Conservation (phyloP, 495 filamentous ascomycete genomes). For the Aspergillus olivimuriae region DNA sequence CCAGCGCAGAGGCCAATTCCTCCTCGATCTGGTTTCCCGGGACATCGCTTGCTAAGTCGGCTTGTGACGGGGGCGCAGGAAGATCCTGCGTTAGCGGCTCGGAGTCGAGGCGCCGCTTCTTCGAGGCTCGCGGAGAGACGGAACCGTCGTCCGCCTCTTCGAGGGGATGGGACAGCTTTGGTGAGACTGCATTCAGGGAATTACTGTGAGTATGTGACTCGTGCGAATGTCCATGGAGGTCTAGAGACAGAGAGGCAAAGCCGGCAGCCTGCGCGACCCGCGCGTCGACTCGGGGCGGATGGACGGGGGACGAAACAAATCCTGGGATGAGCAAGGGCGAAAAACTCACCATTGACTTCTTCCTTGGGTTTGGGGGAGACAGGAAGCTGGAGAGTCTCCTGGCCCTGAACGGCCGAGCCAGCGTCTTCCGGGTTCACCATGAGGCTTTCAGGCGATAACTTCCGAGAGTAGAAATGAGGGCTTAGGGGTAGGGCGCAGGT, state of each 20-base stretch:
- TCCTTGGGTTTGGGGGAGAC: slow-evolving; percentile 22
- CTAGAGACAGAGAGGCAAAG: neutral
- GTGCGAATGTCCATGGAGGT: slow-evolving; percentile 3
- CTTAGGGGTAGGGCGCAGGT: slow-evolving; percentile 47
- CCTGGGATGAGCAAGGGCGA: neutral
- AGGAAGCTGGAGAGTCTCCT: slow-evolving; percentile 24
- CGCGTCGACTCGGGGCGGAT: too few relatives aligned
- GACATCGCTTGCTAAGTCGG: slow-evolving; percentile 15
- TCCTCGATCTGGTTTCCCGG: slow-evolving; percentile 38
- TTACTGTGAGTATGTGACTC: neutral
- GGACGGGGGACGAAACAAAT: slow-evolving; percentile 1
- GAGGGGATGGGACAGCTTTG: slow-evolving; percentile 28
- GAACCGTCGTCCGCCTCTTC: slow-evolving; percentile 30
- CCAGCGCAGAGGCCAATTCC: slow-evolving; percentile 34
- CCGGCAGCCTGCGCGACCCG: neutral
- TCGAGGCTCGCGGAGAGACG: slow-evolving; percentile 32
- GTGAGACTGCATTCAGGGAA: slow-evolving; percentile 7
- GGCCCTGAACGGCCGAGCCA: slow-evolving; percentile 27
- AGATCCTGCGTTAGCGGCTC: slow-evolving; percentile 22
- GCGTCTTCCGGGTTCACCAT: slow-evolving; percentile 32
- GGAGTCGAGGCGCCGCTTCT: slow-evolving; percentile 37
- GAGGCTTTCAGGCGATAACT: slow-evolving; percentile 21
- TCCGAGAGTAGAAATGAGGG: slow-evolving; percentile 50
- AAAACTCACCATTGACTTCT: slow-evolving; percentile 33
- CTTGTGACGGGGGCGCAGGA: slow-evolving; percentile 11